Base-by-base conservation (phyloP, 1,284 basidiomycete genomes). In the Wallemia mellicola region DNA sequence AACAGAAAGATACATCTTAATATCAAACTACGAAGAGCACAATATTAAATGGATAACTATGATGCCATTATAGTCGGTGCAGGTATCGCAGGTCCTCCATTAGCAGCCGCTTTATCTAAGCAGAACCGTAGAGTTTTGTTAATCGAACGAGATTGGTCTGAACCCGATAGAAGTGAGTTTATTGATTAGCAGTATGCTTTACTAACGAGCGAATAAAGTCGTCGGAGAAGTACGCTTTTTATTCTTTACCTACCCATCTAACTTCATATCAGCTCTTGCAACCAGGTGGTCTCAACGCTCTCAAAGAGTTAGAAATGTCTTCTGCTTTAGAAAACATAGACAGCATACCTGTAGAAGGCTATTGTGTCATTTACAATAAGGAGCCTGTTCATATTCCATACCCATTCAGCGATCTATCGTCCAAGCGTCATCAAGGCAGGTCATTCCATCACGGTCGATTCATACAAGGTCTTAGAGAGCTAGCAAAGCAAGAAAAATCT, bases 381-480 rank as follows among this genome's bases (percentile, higher is more conserved):
- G 61, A 75, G 66, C 74, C 76, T 32, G 85, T 89, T 26, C 81
- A 82, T 61, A 91, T 94, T 62, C 87, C 88, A 1, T 96, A 96
- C 69, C 87, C 89, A 0, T 73, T 74, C n/a, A 71, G 72, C 19
- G 11, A 22, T 15, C 7, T 7, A 26, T 7, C 54, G 22, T 7
- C 7, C 14, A 71, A 78, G 61, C 74, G 79, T 64, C 80, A 73
- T 65, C 73, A 76, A 63, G 75, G 92, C 0, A 73, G 87, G 60
- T 81, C 80, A 62, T 96, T 96, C 71, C 91, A 96, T 72, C 91
- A 96, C 68, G 92, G 92, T n/a, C 75, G 79, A 60, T 89, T 98
- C 65, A 79, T 98, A 62, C 81, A 83, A 75, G 75, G 77, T 19
- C 71, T 98, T 58, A 75, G 91, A 32, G 72, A 73, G 54, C 81